A percentile compares a stretch with the other conserved stretches of the same genome.
Evolutionary conservation across 129 eudicot species (phyloP).

Genomic region (Calendula officinalis): DNA sequence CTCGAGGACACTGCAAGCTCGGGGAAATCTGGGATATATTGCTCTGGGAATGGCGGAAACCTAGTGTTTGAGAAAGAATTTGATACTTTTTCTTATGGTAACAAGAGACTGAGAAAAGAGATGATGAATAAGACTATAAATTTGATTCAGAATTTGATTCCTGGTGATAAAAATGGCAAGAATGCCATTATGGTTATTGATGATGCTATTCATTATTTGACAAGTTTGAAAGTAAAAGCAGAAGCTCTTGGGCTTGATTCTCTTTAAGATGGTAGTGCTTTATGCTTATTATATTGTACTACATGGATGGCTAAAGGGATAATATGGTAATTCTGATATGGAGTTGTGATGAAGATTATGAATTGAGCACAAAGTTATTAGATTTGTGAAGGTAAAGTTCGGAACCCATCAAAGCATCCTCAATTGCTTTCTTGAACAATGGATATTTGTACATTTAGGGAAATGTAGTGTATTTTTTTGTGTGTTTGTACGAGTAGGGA

Average conservation of each 20-base stretch:
- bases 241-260: slow-evolving; percentile 60
- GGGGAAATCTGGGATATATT: slow-evolving; percentile 24
- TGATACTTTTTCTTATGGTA: slow-evolving; percentile 22
- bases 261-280: slow-evolving; percentile 24
- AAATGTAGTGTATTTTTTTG: slow-evolving; percentile 16
- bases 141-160: slow-evolving; percentile 61
- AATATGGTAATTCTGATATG: slow-evolving; percentile 20
- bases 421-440: slow-evolving; percentile 20
- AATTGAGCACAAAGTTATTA: slow-evolving; percentile 13
- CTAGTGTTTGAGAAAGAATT: slow-evolving; percentile 30
- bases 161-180: slow-evolving; percentile 59
- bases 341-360: slow-evolving; percentile 15
- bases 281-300: background rate
- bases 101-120: slow-evolving; percentile 47
- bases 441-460: background rate
- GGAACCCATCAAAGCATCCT: slow-evolving; percentile 11
- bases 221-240: slow-evolving; percentile 61
- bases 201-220: slow-evolving; percentile 75
- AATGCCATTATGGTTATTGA: slow-evolving; percentile 63
- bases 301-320: background rate
- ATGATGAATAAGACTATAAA: slow-evolving; percentile 60
- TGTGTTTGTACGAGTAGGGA: slow-evolving; percentile 1
- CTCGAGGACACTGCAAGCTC: slow-evolving; percentile 49
- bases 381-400: slow-evolving; percentile 13
- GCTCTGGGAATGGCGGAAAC: slow-evolving; percentile 43